Evolutionary conservation across 129 eudicot species (phyloP), one percentile per base, ranked within the genome.

Genomic region (Rutidosis leptorrhynchoides): DNA sequence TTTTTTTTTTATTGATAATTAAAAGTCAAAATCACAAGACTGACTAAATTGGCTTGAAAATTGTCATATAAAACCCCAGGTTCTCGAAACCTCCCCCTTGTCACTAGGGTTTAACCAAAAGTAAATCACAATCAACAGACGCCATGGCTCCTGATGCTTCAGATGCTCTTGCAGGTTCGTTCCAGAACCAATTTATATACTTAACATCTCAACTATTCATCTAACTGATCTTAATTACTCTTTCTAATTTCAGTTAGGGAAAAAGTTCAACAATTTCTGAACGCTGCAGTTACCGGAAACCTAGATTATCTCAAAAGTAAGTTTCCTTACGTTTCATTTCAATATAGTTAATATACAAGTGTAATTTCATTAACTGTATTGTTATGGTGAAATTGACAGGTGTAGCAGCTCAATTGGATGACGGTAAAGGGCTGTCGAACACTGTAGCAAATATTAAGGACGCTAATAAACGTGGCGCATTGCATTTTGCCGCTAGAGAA

Each of bases 401-500:
- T 14, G 73, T 83, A 28, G 95, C 95, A 4, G 76, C 77, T 21
- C 82, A 84, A 23, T 79, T 93, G 32, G 99, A 89, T 79, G 96
- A 86, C 30, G 99, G 99, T 1, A 89, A 89, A 72, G 99, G 99
- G 29, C 32, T 89, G 60, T 62, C 85, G 7, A 82, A 80, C 16
- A 89, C 99, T 7, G 87, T 89, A 24, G 85, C 83, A 6, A 84
- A 75, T 67, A 83, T 89, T 55, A 93, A 89, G 77, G 99, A 93
- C 81, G 99, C 90, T 9, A 93, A 93, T 68, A 83, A 88, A 73
- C 76, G 99, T 70, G 95, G 96, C 54, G 95, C 96, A 64, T 70
- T 93, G 49, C 96, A 88, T 77, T 93, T 93, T 81, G 96, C 99
- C 66, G 95, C 99, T 0, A 85, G 99, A 64, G 96, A 93, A 64